phyloP scores from a whole-genome alignment of 176 grass and related monocot species.

The Musa acuminata region DNA sequence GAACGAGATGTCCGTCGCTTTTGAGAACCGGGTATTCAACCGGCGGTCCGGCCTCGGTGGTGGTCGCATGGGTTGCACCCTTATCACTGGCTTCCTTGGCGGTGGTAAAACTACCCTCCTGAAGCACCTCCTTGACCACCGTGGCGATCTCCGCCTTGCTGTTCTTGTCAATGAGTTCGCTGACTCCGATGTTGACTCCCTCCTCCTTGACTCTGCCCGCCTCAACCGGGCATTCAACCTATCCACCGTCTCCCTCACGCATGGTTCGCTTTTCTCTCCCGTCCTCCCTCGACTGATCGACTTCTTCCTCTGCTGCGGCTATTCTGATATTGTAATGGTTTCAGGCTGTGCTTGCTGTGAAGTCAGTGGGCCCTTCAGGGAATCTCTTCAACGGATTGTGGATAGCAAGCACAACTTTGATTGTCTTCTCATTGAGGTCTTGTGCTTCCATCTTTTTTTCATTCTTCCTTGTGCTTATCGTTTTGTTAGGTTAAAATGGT shows the following conservation, averaged over 20 bases:
- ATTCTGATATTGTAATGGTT: background rate
- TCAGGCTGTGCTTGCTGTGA: conserved; percentile 17
- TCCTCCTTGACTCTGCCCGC: conserved; percentile 13
- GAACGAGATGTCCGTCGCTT: conserved; percentile 5
- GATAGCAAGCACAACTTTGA: conserved; percentile 22
- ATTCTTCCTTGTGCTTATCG: conserved; percentile 1
- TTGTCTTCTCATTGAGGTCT: conserved; percentile 17
- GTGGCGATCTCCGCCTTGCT: conserved; percentile 8
- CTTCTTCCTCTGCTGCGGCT: no score
- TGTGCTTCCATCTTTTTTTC: background rate
- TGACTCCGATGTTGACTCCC: conserved; percentile 13
- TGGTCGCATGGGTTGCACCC: conserved; percentile 15
- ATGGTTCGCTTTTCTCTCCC: background rate
- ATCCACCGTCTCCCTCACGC: conserved; percentile 12
- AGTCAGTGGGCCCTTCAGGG: conserved; percentile 12
- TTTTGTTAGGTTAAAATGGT: background rate
- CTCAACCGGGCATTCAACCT: conserved; percentile 18
- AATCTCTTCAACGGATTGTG: conserved; percentile 15
- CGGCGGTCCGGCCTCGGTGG: conserved; percentile 10
- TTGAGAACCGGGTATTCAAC: conserved; percentile 19
- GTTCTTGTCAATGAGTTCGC: conserved; percentile 18
- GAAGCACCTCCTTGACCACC: conserved; percentile 11
- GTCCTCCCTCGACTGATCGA: background rate
- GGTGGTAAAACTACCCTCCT: conserved; percentile 16
- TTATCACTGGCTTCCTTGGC: conserved; percentile 15